Evolutionary conservation across 2,329 filamentous ascomycete genomes (phyloP).

Genomic region (Penicillium sp.): DNA sequence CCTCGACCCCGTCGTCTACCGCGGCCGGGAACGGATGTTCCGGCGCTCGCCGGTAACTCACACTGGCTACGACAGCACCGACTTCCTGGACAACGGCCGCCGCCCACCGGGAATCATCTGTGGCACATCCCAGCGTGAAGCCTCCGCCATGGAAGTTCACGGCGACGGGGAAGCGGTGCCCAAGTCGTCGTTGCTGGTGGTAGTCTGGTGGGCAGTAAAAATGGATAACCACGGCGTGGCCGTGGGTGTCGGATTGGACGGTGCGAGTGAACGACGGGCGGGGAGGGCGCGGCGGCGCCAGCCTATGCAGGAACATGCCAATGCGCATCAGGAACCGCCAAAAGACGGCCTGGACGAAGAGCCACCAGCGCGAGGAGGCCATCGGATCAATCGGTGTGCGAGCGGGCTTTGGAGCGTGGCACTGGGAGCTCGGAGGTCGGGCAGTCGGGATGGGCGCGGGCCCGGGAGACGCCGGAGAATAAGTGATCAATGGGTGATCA

Average conservation of each 20-base stretch:
- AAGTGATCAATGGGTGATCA: too few species aligned
- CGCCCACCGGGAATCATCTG: slow-evolving; percentile 62
- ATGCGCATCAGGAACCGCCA: slow-evolving; percentile 67
- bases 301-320: slow-evolving; percentile 65
- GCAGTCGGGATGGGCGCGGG: background rate
- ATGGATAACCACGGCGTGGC: slow-evolving; percentile 54
- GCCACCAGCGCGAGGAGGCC: slow-evolving; percentile 52
- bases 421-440: background rate
- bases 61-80: slow-evolving; percentile 58
- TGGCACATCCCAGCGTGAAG: slow-evolving; percentile 58
- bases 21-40: slow-evolving; percentile 62
- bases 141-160: slow-evolving; percentile 65
- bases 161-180: slow-evolving; percentile 54
- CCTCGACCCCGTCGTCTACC: slow-evolving; percentile 63
- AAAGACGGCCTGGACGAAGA: slow-evolving; percentile 61
- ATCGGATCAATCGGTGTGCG: background rate
- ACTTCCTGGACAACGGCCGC: slow-evolving; percentile 55
- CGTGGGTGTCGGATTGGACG: slow-evolving; percentile 51
- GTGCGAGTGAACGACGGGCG: slow-evolving; percentile 58
- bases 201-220: slow-evolving; percentile 59
- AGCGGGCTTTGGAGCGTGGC: background rate
- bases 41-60: slow-evolving; percentile 61
- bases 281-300: slow-evolving; percentile 60
- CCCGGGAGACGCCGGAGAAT: background rate
- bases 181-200: slow-evolving; percentile 31